phyloP scores from a whole-genome alignment of 2,329 filamentous ascomycete species.

The Chalaropsis ovoidea region DNA sequence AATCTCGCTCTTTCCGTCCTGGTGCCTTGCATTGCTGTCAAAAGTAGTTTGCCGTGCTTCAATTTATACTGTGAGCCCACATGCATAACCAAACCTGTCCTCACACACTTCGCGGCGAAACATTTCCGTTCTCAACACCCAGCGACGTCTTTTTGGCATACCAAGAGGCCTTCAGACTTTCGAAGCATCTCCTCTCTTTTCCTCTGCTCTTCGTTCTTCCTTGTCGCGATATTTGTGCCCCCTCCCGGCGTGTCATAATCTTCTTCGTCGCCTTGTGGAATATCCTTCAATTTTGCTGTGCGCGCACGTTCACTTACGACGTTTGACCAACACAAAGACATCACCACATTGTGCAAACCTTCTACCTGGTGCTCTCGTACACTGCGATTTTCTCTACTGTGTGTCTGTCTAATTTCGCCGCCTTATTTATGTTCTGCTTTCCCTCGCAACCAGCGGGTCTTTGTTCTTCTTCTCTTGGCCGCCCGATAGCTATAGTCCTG shows the following conservation, averaged over 20 bases:
- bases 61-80: neutral
- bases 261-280: neutral
- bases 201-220: neutral
- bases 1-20: neutral
- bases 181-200: neutral
- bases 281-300: conserved; percentile 2
- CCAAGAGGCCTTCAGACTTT: no score
- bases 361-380: neutral
- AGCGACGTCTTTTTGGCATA: neutral
- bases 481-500: neutral
- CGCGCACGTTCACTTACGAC: neutral
- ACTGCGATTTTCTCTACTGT: neutral
- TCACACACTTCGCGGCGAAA: neutral
- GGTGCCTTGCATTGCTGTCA: conserved; percentile 4
- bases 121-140: neutral
- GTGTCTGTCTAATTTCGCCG: neutral
- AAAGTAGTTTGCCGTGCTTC: neutral
- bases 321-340: neutral
- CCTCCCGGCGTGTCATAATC: neutral
- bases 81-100: neutral
- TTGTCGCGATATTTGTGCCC: neutral
- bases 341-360: neutral
- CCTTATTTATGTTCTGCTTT: neutral
- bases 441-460: neutral
- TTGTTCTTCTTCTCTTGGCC: neutral